Percentiles rank a stretch among this genome's conserved stretches.
Conservation (phyloP, 306 rosid species). For the Potentilla sterilis region DNA sequence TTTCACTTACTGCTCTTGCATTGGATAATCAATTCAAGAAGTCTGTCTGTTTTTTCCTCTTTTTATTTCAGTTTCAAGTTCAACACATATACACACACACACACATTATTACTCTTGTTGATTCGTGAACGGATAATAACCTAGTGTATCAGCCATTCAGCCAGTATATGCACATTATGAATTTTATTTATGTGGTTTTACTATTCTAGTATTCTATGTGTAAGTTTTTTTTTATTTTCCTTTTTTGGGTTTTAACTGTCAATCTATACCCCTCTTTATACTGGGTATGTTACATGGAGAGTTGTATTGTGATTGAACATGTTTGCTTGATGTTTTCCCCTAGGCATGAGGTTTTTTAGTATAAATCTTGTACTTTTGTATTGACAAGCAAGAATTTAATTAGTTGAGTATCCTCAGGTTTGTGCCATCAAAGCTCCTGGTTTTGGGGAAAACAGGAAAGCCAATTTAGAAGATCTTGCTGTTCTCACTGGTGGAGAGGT, state of each 20-base stretch:
- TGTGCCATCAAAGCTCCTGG: slow-evolving; percentile 99
- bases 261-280: not conserved
- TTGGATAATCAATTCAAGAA: not conserved
- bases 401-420: slow-evolving; percentile 43
- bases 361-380: slow-evolving; percentile 5
- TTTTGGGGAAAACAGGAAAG: slow-evolving; percentile 89
- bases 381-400: slow-evolving; percentile 21
- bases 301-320: not conserved
- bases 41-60: not conserved
- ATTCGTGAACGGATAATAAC: not conserved
- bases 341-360: not conserved
- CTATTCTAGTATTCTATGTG: not conserved
- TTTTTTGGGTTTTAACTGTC: not conserved
- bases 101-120: not conserved
- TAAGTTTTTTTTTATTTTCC: not conserved
- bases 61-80: not conserved
- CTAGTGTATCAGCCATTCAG: not conserved
- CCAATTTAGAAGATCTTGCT: slow-evolving; percentile 83
- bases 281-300: not conserved
- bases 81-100: not conserved
- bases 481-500: slow-evolving; percentile 95
- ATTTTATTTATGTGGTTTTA: not conserved
- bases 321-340: not conserved
- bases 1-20: not conserved
- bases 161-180: not conserved